Base-by-base conservation (phyloP, 495 filamentous ascomycete genomes). In the Mytilinidion resinicola region DNA sequence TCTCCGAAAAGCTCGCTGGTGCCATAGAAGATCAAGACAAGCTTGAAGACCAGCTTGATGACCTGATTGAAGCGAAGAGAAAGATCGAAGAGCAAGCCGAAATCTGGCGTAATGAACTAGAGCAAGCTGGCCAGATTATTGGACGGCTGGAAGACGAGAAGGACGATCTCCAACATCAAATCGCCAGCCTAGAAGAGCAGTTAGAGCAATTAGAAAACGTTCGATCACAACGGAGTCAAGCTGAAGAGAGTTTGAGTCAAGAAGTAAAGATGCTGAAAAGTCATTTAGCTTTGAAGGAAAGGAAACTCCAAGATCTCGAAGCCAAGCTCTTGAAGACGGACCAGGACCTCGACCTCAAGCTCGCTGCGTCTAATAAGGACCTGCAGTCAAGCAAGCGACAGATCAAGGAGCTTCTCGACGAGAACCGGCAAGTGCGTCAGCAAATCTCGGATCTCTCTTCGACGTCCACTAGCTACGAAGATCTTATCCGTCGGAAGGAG, bases 21-120 rank as follows among this genome's bases (percentile, higher is more conserved):
- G 91, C 93, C n/a, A 80, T 96, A 48, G 87, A 96, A 15, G 95
- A 99, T 62, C 93, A 97, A 71, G 95, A 97, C 67, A 83, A 82
- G 34, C 81, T 97, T 1, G 95, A 99, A 69, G 88, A 91, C 44
- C 91, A 97, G 68, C 77, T 99, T 0, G 95, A 99, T 70, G 84
- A 86, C 53, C 76, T 97, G 19, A 85, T 99, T 30, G 81, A 85
- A 30, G 90, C 91, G 1, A 96, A 96, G 73, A 95, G 89, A 73
- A 88, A 82, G 49, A 85, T 88, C 0, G 92, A 97, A 65, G 85
- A 91, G 19, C 85, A 96, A 55, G 82, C 91, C 2, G 85, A 95
- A 41, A 76, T 83, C 50, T 89, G 85, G 66, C 81, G 89, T 14
- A 78, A 79, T 0, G 88, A 97, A 67, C 79, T 98, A 4, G 95